phyloP scores from a whole-genome alignment of 139 green algal species.

The Zygnema cylindricum region DNA sequence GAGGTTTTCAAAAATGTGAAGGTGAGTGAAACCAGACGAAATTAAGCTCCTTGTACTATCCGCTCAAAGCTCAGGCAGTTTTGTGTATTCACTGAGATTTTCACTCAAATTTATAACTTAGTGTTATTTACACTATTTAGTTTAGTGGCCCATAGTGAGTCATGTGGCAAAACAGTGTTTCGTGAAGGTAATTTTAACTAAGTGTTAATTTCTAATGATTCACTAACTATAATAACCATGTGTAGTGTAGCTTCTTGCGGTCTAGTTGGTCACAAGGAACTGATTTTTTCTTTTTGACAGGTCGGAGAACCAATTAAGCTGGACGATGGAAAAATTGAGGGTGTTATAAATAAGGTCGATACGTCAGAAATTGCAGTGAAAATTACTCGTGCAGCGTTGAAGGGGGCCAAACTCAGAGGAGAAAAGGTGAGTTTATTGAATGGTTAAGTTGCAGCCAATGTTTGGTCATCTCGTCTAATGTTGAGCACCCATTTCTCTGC shows the following conservation, averaged over 20 bases:
- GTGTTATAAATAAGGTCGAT: constrained; percentile 34
- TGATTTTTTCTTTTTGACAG: constrained; percentile 16
- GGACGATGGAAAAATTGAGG: constrained; percentile 59
- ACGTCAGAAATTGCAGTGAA: constrained; percentile 14
- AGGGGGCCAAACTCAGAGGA: constrained; percentile 46
- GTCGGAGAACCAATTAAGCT: constrained; percentile 51
- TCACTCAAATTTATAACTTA: too few species aligned
- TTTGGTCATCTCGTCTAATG: too few species aligned
- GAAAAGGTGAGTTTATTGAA: constrained; percentile 43
- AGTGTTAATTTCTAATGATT: too few species aligned
- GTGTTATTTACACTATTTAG: too few species aligned
- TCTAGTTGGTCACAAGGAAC: too few species aligned
- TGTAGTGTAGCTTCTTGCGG: too few species aligned
- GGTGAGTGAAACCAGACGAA: background rate
- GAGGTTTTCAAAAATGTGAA: constrained; percentile 45
- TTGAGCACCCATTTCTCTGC: background rate
- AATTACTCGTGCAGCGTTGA: constrained; percentile 18
- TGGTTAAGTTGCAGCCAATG: too few species aligned
- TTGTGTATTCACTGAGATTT: too few species aligned
- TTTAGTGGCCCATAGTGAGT: too few species aligned
- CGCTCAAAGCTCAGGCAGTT: too few species aligned
- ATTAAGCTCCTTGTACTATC: background rate
- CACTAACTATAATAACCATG: too few species aligned
- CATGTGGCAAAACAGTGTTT: background rate
- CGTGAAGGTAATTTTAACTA: too few species aligned